Base-by-base conservation (phyloP, 140 eudicot genomes). In the Stevia rebaudiana region DNA sequence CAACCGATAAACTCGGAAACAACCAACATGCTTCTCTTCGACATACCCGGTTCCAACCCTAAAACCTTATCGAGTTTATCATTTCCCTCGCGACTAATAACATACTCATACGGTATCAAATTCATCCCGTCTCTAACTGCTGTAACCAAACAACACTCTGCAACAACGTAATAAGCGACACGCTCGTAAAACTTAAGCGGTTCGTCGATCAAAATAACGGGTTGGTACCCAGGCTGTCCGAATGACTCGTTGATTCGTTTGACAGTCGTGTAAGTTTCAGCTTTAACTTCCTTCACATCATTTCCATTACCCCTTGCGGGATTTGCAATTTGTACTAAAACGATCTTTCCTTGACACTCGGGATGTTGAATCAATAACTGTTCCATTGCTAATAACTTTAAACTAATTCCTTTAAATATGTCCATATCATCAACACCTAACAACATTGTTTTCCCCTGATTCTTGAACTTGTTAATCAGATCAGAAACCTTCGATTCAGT, bases 1-100 rank as follows among this genome's bases (percentile, higher is more conserved):
- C 92, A 84, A 19, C 92, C 92, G 6, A 84, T 81, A 46, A 84
- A 84, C 77, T 84, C 92, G 0, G 92, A 84, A 48, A 84, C 65
- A 36, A 59, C 65, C 48, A 59, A 18, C 65, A 53, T 53, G 39
- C 60, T 53, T n/a, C 25, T 53, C 17, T 24, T 53, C 0, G 19
- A 6, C 60, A 6, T n/a, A 5, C 3, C 1, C 1, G 60, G 4
- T 5, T 53, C 39, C 19, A n/a, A 53, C 6, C 60, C 39, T n/a
- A n/a, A 21, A 11, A 46, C 52, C 52, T 46, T 46, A 46, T 46
- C 52, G 10, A 46, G 52, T 9, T 46, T 46, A 46, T 46, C 52
- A 9, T 18, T 23, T 6, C 60, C 60, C 19, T 53, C 11, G 17
- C 60, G 60, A 53, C 60, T 11, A 11, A 53, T n/a, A 11, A 53